A percentile compares a stretch with the other conserved stretches of the same genome.
Conservation (phyloP, 805 yeast genomes). For the Candida schatavii region DNA sequence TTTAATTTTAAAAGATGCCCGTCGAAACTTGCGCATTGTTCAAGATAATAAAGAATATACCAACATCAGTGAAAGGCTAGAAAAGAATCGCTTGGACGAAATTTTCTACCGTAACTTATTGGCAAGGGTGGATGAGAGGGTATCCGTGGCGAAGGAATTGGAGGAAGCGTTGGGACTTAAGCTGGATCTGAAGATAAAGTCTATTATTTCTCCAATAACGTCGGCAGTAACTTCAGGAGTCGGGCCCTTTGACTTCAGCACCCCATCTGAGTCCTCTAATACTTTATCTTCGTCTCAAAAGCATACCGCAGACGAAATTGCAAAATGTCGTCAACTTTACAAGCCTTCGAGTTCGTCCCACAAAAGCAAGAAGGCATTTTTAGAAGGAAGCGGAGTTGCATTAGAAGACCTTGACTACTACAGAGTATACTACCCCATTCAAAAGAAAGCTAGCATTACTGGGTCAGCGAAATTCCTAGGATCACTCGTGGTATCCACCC, state of each 20-base stretch:
- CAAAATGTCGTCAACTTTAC: slow-evolving; percentile 22
- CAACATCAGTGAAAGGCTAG: slow-evolving; percentile 15
- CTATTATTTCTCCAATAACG: neutral
- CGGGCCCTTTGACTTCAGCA: neutral
- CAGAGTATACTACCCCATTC: slow-evolving; percentile 11
- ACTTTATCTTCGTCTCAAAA: neutral
- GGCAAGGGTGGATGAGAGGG: slow-evolving; percentile 24
- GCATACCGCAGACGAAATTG: slow-evolving; percentile 8
- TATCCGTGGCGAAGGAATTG: slow-evolving; percentile 7
- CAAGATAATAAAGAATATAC: slow-evolving; percentile 16
- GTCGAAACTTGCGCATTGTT: slow-evolving; percentile 24
- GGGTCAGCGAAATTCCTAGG: slow-evolving; percentile 12
- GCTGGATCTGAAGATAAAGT: neutral
- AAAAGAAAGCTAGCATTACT: slow-evolving; percentile 12
- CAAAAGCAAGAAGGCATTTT: neutral
- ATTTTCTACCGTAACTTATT: slow-evolving; percentile 22
- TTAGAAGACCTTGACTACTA: slow-evolving; percentile 8
- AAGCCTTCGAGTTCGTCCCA: slow-evolving; percentile 1
- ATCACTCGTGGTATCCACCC: slow-evolving; percentile 2
- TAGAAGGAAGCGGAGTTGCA: slow-evolving; percentile 4
- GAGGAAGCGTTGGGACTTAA: neutral
- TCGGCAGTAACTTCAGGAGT: neutral
- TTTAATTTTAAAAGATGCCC: slow-evolving; percentile 32
- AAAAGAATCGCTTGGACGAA: slow-evolving; percentile 16
- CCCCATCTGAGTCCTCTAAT: neutral